phyloP scores from a whole-genome alignment of 192 early-diverging fungal species.

The Paraglomus occultum region DNA sequence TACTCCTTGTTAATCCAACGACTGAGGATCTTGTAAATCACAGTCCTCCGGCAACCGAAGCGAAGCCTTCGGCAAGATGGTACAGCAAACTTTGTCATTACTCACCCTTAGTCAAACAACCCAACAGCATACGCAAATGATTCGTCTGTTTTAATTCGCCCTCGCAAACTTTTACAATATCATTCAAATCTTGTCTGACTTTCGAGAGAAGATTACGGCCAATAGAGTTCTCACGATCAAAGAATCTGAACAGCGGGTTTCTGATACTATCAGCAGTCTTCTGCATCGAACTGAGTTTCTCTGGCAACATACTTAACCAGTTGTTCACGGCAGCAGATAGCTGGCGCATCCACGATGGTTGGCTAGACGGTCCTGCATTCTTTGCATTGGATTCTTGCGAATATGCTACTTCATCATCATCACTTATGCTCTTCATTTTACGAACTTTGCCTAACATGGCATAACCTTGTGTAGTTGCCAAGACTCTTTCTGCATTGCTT shows the following conservation, averaged over 20 bases:
- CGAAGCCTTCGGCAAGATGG: constrained; percentile 23
- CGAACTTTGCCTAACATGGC: constrained; percentile 81
- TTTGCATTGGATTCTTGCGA: constrained; percentile 32
- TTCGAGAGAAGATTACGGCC: constrained; percentile 55
- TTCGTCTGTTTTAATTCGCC: constrained; percentile 88
- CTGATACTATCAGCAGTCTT: constrained; percentile 40
- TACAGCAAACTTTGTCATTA: background rate
- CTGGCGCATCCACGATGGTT: constrained; percentile 78
- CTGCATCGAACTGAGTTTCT: constrained; percentile 31
- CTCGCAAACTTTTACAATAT: constrained; percentile 63
- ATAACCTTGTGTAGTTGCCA: constrained; percentile 77
- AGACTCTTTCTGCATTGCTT: constrained; percentile 85
- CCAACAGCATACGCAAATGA: constrained; percentile 70
- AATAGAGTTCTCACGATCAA: constrained; percentile 74
- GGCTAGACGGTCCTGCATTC: constrained; percentile 33
- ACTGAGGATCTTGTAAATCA: constrained; percentile 38
- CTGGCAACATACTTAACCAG: constrained; percentile 59
- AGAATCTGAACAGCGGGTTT: constrained; percentile 79
- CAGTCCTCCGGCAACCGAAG: constrained; percentile 32
- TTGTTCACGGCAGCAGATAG: constrained; percentile 50
- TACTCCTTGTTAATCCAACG: constrained; percentile 45
- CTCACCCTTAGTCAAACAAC: constrained; percentile 63
- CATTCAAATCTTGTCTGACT: constrained; percentile 66
- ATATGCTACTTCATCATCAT: constrained; percentile 75
- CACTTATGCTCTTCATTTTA: constrained; percentile 73